Evolutionary conservation across 2,329 filamentous ascomycete genomes (phyloP), one percentile per base, ranked within the genome.

Genomic region (Clonostachys sp.): DNA sequence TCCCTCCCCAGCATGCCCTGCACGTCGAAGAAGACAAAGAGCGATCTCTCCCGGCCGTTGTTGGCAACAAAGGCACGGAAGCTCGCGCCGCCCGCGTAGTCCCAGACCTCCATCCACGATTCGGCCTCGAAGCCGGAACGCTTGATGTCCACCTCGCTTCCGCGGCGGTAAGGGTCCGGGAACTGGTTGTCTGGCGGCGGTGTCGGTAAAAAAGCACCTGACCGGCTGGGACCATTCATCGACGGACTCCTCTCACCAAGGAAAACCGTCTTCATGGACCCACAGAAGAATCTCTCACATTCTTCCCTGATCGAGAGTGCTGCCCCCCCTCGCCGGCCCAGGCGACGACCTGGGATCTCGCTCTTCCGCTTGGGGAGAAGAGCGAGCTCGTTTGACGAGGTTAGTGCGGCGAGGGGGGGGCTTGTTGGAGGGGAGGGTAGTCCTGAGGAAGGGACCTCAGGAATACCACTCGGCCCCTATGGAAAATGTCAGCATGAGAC

Each of bases 231-330:
- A 86, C 83, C 86, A 83, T 84, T 79, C 77, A 75, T 73, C 69
- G 73, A 80, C 78, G 75, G 70, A 74, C 84, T 84, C 87, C 86
- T 84, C 90, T 95, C 91, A 95, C 89, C 91, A 80, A 87, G 88
- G 84, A 96, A 96, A 78, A 89, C 87, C 77, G 85, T 77, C 75
- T 83, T 87, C 84, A 96, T 89, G 81, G 85, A 86, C 86, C 92
- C 90, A 77, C 91, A 96, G 83, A 96, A 95, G 86, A 96, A 92
- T 81, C 91, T 96, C 91, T 96, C 91, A 96, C 91, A 95, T 89
- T 96, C 91, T 91, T 87, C 91, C 89, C 87, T 91, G 81, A 96
- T 95, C 77, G 86, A 85, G 74, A 89, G 84, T 87, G 89, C 84
- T 86, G 91, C 91, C 90, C 91, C 91, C 88, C 87, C 87, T 86